phyloP scores from a whole-genome alignment of 495 filamentous ascomycete genomes.

The Entonaema liquescens region DNA sequence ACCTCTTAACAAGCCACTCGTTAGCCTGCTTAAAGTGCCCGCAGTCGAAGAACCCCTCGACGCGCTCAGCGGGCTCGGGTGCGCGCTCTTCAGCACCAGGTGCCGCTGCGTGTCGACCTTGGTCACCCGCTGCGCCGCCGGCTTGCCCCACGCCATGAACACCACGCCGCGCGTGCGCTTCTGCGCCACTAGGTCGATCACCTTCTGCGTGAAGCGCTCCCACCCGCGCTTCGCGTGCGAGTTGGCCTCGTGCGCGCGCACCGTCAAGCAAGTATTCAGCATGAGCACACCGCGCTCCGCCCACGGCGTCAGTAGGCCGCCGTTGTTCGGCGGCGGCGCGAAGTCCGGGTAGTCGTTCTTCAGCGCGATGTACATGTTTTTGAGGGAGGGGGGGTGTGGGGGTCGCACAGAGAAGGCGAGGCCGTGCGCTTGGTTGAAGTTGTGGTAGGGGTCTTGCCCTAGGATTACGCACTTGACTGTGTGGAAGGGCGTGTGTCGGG shows the following conservation, averaged over 20 bases:
- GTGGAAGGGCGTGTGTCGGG: slow-evolving; percentile 86
- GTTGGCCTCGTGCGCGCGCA: slow-evolving; percentile 85
- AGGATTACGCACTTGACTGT: slow-evolving; percentile 89
- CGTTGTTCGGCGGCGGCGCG: slow-evolving; percentile 72
- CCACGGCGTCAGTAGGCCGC: slow-evolving; percentile 89
- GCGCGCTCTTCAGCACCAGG: slow-evolving; percentile 81
- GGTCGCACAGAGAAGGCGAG: slow-evolving; percentile 93
- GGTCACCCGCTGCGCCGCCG: slow-evolving; percentile 76
- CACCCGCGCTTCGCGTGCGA: slow-evolving; percentile 85
- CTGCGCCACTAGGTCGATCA: slow-evolving; percentile 84
- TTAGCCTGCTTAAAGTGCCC: slow-evolving; percentile 90
- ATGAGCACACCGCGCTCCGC: slow-evolving; percentile 90
- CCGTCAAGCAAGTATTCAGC: slow-evolving; percentile 92
- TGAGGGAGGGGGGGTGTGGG: slow-evolving; percentile 86
- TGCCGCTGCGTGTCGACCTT: slow-evolving; percentile 76
- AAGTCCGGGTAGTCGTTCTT: slow-evolving; percentile 89
- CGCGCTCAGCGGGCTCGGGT: slow-evolving; percentile 92
- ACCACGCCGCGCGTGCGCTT: slow-evolving; percentile 82
- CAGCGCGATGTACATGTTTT: slow-evolving; percentile 90
- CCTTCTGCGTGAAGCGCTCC: slow-evolving; percentile 90
- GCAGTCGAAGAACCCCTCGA: slow-evolving; percentile 79
- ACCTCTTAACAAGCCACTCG: slow-evolving; percentile 80
- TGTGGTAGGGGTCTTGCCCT: slow-evolving; percentile 98
- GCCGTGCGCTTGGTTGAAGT: slow-evolving; percentile 93
- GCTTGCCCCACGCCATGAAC: slow-evolving; percentile 91